phyloP scores from a whole-genome alignment of 352 stramenopile genomes.

The Phytophthora cryptogea region DNA sequence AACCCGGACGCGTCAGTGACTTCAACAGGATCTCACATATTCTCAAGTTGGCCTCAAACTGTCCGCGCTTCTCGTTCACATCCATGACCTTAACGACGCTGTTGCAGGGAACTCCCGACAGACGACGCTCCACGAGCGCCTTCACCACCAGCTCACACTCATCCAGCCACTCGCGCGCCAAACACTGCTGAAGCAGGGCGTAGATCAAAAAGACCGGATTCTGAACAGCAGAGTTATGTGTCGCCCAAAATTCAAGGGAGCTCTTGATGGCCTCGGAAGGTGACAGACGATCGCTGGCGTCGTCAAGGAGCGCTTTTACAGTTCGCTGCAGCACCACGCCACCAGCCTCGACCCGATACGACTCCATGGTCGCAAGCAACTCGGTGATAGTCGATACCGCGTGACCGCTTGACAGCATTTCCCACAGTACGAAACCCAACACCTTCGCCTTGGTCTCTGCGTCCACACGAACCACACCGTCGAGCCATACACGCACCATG shows the following conservation, averaged over 20 bases:
- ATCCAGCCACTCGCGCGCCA: constrained; percentile 19
- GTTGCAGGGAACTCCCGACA: constrained; percentile 19
- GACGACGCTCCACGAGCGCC: constrained; percentile 14
- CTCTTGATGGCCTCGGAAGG: constrained; percentile 4
- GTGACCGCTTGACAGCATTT: constrained; percentile 36
- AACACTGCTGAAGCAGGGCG: constrained; percentile 8
- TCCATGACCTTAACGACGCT: constrained; percentile 11
- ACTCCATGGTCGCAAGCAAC: constrained; percentile 32
- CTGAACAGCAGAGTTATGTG: not conserved
- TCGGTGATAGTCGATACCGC: constrained; percentile 23
- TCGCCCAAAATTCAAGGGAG: constrained; percentile 10
- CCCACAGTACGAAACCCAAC: constrained; percentile 40
- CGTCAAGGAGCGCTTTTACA: constrained; percentile 4
- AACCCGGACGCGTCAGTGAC: not conserved
- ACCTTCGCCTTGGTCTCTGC: constrained; percentile 22
- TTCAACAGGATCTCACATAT: constrained; percentile 8
- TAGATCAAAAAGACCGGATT: constrained; percentile 5
- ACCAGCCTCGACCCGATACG: constrained; percentile 1
- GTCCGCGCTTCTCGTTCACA: constrained; percentile 7
- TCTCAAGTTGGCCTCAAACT: constrained; percentile 7
- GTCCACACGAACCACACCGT: constrained; percentile 14
- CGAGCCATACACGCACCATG: constrained; percentile 39
- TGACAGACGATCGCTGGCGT: constrained; percentile 2
- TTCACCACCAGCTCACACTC: constrained; percentile 24
- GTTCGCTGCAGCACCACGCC: not conserved